Evolutionary conservation across 2,329 filamentous ascomycete species (phyloP), one percentile per base, ranked within the genome.

Genomic region (Boeremia lycopersici): DNA sequence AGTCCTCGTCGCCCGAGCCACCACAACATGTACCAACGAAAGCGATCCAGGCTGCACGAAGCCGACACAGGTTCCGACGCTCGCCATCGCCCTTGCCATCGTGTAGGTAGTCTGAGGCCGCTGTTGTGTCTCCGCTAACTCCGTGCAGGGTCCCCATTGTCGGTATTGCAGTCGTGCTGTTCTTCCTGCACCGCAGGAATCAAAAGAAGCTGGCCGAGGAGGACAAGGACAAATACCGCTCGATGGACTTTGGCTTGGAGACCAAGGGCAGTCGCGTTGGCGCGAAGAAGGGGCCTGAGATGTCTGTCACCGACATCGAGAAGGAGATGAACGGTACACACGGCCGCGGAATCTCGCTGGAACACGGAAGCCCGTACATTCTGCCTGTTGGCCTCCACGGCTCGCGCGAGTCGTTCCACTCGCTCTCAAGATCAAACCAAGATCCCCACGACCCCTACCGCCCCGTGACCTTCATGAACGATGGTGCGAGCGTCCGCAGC

Each of bases 191-290:
- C 72, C 86, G 91, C 47, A 84, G 91, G 73, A 89, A 91, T 67
- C 77, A 90, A 34, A 86, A 84, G 72, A 91, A 86, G 67, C 81
- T 91, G 60, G 81, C 81, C 50, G 78, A 82, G 54, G 95, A 99
- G 77, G 95, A 99, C 77, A 86, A 89, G 59, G 93, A 97, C 74
- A 90, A 91, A 63, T 91, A 96, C 76, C 93, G 89, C 70, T 95
- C 91, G 0, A 83, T 98, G 70, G 95, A 99, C 74, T 99, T 97
- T 71, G 95, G 95, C 31, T 77, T 97, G 70, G 91, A 89, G 52
- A 74, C 79, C 29, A 74, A 79, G 6, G 46, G 52, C 3, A 41
- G 52, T 55, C 70, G 70, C 46, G 74, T 70, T 61, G 70, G 71
- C 54, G 66, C 61, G 19, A 69, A 66, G 48, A 65, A 68, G 46